Base-by-base conservation (phyloP, 441 rosid genomes). In the Pelargonium cotyledonis region DNA sequence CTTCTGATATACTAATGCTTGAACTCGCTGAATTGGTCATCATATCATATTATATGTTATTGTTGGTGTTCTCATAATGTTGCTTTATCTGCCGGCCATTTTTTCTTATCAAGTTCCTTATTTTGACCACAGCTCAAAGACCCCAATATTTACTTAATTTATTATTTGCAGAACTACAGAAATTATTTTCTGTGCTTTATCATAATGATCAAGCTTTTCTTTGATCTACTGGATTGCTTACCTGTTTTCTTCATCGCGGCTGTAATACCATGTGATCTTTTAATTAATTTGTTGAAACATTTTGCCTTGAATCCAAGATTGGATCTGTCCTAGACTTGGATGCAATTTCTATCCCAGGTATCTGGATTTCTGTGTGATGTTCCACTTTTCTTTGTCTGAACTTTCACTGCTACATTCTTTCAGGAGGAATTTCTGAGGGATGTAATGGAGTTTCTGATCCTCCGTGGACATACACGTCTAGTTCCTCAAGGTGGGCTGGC, bases 401-500 rank as follows among this genome's bases (percentile, higher is more conserved):
- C 43, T 5, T 26, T 19, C 7, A 66, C 51, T 49, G 49, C 40
- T 55, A 67, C 40, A 66, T 70, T 75, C 63, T 76, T 49, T 71
- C 83, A 95, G 99, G 99, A 95, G 80, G 99, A 95, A 53, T 95
- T 95, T 53, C 61, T 53, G 2, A 53, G 18, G 61, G 61, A 53
- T 15, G 61, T 53, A 8, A 53, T 53, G 61, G 23, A 53, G 16
- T 53, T 53, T 21, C 61, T 53, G 16, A 53, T 53, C 19, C 61
- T 53, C 18, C 8, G 61, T 15, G 61, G 61, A 53, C 61, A 53
- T 21, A 53, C 61, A 15, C 61, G 61, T 53, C 61, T 53, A 7
- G 18, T 53, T 53, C 61, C 61, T 53, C 61, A 53, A 21, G 18
- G 23, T 1, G 61, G 61, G 61, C 16, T 53, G 7, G 61, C 61